These are phyloP conservation scores for Lipomyces mesembrius DNA, from an alignment of 805 yeast genomes.

Conservation along the genomic window DNA sequence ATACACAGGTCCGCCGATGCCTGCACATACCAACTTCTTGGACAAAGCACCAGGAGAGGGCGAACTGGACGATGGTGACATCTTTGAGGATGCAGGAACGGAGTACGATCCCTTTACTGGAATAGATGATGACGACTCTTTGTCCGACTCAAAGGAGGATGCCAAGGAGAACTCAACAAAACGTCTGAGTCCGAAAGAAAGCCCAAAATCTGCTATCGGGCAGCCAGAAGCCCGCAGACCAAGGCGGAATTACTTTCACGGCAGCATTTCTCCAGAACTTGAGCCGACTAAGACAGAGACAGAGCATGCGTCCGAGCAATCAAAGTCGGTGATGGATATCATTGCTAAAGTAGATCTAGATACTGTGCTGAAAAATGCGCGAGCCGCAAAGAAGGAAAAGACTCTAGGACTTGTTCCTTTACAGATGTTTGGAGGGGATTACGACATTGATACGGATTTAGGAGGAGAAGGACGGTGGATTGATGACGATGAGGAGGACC, in stretches of 20 bases:
- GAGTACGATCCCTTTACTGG: constrained; percentile 36
- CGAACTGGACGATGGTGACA: constrained; percentile 22
- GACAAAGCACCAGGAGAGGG: not conserved
- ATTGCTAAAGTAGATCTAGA: constrained; percentile 19
- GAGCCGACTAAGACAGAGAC: not conserved
- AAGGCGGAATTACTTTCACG: constrained; percentile 16
- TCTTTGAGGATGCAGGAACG: constrained; percentile 35
- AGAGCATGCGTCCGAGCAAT: not conserved
- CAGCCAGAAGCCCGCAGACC: not conserved
- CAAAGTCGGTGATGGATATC: not conserved
- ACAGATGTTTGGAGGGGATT: constrained; percentile 30
- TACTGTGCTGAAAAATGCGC: constrained; percentile 13
- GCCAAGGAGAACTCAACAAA: constrained; percentile 1
- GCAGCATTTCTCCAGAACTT: not conserved
- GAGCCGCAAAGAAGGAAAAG: constrained; percentile 16
- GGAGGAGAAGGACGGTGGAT: constrained; percentile 39
- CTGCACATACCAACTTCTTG: not conserved
- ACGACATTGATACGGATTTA: constrained; percentile 35
- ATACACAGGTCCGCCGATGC: not conserved
- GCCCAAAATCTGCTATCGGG: not conserved
- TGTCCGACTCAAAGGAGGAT: constrained; percentile 8
- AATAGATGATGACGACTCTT: constrained; percentile 17
- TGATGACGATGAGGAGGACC: constrained; percentile 37
- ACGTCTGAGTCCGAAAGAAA: not conserved
- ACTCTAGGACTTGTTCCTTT: constrained; percentile 27